These are phyloP conservation scores for Gentiana straminea DNA, from an alignment of 257 asterid genomes.

Conservation along the genomic window DNA sequence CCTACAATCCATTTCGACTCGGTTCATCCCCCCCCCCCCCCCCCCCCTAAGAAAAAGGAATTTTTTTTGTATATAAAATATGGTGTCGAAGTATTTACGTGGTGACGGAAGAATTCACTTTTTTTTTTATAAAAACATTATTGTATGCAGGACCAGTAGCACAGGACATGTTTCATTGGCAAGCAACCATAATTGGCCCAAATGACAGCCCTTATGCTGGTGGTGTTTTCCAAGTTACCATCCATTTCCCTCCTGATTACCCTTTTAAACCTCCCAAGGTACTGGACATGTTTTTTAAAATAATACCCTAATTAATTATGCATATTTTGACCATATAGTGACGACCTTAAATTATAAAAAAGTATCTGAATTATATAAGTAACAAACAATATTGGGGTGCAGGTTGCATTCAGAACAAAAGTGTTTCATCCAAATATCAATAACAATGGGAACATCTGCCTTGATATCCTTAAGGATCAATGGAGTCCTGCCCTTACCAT, in stretches of 20 bases:
- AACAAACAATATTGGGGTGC: slow-evolving; percentile 7
- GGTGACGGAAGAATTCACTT: no score
- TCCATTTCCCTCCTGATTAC: slow-evolving; percentile 82
- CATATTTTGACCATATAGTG: no score
- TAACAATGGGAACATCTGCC: slow-evolving; percentile 75
- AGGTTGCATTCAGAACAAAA: slow-evolving; percentile 88
- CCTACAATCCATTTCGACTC: neutral
- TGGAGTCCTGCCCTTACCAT: slow-evolving; percentile 98
- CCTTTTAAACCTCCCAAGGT: slow-evolving; percentile 95
- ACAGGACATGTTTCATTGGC: slow-evolving; percentile 86
- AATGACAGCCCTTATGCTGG: slow-evolving; percentile 83
- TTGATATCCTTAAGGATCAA: slow-evolving; percentile 82
- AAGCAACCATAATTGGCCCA: slow-evolving; percentile 88
- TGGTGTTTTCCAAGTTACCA: slow-evolving; percentile 85
- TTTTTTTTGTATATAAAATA: neutral
- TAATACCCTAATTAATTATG: no score
- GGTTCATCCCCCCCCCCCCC: no score
- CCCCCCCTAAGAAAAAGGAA: neutral
- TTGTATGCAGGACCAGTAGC: slow-evolving; percentile 57
- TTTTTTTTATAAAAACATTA: neutral
- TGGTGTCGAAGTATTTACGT: neutral
- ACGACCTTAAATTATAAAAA: no score
- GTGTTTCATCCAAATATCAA: slow-evolving; percentile 90
- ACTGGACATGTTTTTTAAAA: neutral
- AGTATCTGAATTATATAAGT: no score